Percentiles rank a stretch among this genome's conserved stretches.
Evolutionary conservation across 2,329 filamentous ascomycete species (phyloP).

Genomic region (Aspergillus cejpii): DNA sequence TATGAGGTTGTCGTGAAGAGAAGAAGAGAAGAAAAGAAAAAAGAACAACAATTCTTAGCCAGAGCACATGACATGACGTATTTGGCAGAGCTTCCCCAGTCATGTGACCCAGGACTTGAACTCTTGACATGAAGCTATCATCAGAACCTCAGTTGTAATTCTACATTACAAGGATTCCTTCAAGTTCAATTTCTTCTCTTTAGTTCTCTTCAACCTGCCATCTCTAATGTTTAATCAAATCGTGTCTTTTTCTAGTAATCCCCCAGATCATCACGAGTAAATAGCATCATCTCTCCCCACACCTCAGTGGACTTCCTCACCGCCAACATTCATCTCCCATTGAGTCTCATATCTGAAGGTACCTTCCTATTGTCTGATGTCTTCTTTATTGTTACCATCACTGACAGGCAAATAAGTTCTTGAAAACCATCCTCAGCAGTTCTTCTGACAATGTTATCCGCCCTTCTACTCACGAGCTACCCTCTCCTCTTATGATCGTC

Average conservation of each 20-base stretch:
- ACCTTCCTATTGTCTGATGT: neutral
- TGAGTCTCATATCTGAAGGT: neutral
- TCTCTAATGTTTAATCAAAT: too few species aligned
- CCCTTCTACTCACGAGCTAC: slow-evolving; percentile 5
- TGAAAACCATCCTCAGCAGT: neutral
- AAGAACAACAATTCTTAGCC: neutral
- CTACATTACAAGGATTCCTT: too few species aligned
- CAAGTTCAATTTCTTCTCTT: too few species aligned
- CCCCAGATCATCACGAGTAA: neutral
- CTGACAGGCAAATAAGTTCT: neutral
- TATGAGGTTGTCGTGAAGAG: slow-evolving; percentile 14
- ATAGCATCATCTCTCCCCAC: neutral
- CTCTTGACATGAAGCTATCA: too few species aligned
- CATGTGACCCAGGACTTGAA: neutral
- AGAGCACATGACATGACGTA: slow-evolving; percentile 2
- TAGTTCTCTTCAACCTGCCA: too few species aligned
- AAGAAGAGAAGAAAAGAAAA: neutral
- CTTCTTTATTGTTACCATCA: neutral
- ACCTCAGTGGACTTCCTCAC: neutral
- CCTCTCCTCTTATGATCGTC: slow-evolving; percentile 20
- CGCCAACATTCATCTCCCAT: neutral
- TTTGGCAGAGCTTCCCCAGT: neutral
- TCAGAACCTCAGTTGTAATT: too few species aligned
- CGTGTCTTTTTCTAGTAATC: too few species aligned
- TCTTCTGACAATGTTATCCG: neutral